A percentile compares a stretch with the other conserved stretches of the same genome.
phyloP scores from a whole-genome alignment of 331 rosid species.

The Malus hybrid region DNA sequence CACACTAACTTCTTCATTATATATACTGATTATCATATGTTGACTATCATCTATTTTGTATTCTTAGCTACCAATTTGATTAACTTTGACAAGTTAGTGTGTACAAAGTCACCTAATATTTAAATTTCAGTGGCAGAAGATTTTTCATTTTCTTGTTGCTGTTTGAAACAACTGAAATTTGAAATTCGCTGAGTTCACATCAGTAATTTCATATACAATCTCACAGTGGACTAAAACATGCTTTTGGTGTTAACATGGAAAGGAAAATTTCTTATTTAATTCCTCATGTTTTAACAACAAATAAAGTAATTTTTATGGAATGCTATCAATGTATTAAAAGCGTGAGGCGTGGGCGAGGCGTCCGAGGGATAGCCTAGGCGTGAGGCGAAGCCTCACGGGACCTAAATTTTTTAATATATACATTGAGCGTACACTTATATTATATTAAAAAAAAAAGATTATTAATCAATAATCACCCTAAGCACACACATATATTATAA shows the following conservation, averaged over 20 bases:
- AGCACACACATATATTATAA: too few relatives aligned
- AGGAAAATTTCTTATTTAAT: not conserved
- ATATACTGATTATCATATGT: not conserved
- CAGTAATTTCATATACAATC: not conserved
- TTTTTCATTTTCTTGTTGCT: not conserved
- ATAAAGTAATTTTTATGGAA: not conserved
- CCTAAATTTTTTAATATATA: too few relatives aligned
- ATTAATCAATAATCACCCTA: too few relatives aligned
- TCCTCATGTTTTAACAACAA: not conserved
- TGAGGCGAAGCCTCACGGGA: too few relatives aligned
- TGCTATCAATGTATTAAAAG: too few relatives aligned
- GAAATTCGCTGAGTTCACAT: not conserved
- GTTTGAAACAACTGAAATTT: not conserved
- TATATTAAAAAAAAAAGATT: too few relatives aligned
- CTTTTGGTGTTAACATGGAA: not conserved
- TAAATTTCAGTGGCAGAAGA: not conserved
- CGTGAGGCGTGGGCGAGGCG: too few relatives aligned
- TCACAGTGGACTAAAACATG: not conserved
- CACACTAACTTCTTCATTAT: not conserved
- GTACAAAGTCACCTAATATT: not conserved
- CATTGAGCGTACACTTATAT: too few relatives aligned
- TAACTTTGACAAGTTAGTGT: not conserved
- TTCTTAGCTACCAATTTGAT: not conserved
- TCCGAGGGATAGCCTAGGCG: too few relatives aligned
- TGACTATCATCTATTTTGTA: not conserved